Conservation (phyloP, 1,284 basidiomycete genomes). For the Cryptococcus sp. region DNA sequence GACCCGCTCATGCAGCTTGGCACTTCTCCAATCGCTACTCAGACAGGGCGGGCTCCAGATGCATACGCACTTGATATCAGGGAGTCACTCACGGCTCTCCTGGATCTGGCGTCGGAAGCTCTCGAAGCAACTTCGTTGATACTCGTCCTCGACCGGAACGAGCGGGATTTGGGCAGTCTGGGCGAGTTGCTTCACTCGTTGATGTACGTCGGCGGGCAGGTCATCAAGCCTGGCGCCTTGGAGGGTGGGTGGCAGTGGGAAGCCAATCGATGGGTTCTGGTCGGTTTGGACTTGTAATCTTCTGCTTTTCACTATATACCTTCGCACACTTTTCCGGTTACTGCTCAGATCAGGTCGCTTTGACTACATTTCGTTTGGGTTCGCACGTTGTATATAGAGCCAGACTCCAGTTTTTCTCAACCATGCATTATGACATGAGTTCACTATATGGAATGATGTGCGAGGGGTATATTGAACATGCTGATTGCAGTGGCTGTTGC, state of each 20-base stretch:
- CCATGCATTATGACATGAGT: too few species aligned
- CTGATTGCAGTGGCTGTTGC: too few species aligned
- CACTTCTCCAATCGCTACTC: constrained; percentile 2
- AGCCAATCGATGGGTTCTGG: constrained; percentile 47
- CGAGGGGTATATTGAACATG: too few species aligned
- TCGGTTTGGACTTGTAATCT: constrained; percentile 50
- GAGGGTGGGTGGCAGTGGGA: constrained; percentile 52
- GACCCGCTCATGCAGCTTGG: constrained; percentile 32
- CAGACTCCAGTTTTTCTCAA: too few species aligned
- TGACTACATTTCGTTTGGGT: too few species aligned
- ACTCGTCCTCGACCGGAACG: constrained; percentile 46
- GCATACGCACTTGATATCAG: constrained; percentile 44
- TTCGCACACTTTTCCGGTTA: too few species aligned
- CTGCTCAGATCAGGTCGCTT: too few species aligned
- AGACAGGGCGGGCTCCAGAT: background rate
- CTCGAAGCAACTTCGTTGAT: constrained; percentile 45
- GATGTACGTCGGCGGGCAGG: constrained; percentile 51
- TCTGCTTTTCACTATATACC: too few species aligned
- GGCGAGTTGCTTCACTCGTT: constrained; percentile 50
- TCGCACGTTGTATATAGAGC: too few species aligned
- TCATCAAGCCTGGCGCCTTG: constrained; percentile 39
- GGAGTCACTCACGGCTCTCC: constrained; percentile 49
- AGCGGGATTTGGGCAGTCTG: constrained; percentile 43
- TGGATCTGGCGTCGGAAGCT: constrained; percentile 50
- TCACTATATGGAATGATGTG: too few species aligned